Base-by-base conservation (phyloP, 257 asterid species). In the Nicotiana obtusifolia region DNA sequence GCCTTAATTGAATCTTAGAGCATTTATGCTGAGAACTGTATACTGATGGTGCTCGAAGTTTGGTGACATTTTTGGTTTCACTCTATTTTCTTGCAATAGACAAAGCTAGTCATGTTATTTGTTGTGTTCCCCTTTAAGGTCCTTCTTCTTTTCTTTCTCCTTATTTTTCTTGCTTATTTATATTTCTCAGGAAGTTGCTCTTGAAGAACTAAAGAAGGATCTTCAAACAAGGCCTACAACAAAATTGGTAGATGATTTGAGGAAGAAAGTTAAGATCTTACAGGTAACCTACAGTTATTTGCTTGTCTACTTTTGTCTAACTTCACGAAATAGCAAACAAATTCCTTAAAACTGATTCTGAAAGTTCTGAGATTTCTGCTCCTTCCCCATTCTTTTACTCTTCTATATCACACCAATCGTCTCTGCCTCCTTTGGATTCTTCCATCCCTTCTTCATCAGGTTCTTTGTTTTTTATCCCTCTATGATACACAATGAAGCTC, bases 251-350 rank as follows among this genome's bases (percentile, higher is more conserved):
- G 97, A 92, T 83, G 99, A 96, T 89, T 87, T 96, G 89, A 91
- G 94, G 59, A 94, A 94, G 91, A 96, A 96, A 91, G 93, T 96
- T 62, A 90, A 96, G 89, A 94, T 96, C 82, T 92, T 96, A 88
- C 99, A 96, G 98, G 99, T 94, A 49, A 19, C 22, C 60, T 75
- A 75, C 62, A 24, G 64, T 49, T 75, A 15, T 47, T 75, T 49
- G 47, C 52, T 75, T 15, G 28, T 49, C 80, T 75, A 22, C 80
- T 26, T 15, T 49, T 49, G 64, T 75, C 26, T 49, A 26, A 75
- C 44, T 26, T 75, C 80, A 49, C 16, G 4, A 15, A 75, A 75
- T 26, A 75, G 80, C 17, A 75, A 30, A 49, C 11, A 24, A 73
- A 73, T 14, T 57, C 78, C 9, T 73, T 47, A 73, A 26, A 73